Base-by-base conservation (phyloP, 2,329 filamentous ascomycete species). In the Chrysosphaeria jannelii region DNA sequence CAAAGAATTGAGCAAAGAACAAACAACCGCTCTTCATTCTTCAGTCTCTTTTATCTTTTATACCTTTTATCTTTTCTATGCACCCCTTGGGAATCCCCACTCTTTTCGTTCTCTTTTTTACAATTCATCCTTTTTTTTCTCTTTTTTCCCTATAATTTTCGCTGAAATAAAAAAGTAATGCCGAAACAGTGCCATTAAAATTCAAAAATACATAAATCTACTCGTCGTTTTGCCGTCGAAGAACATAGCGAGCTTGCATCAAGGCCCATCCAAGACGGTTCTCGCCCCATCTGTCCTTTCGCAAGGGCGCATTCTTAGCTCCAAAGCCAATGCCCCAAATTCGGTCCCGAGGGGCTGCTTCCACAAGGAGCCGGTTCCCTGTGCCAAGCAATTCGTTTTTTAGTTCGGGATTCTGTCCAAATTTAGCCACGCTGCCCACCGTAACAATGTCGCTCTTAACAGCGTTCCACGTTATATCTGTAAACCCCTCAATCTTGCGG, bases 241-340 rank as follows among this genome's bases (percentile, higher is more conserved):
- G n/a, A n/a, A n/a, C n/a, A n/a, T n/a, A n/a, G n/a, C 65, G 51
- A 13, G 61, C 59, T 25, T 45, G 47, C 57, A 36, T 59, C 36
- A 71, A 38, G 13, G 53, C 60, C 41, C 56, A 56, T 0, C 65
- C 66, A 22, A 72, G 37, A 27, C 69, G 35, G 40, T 72, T 72
- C 41, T 53, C 27, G 0, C 66, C 66, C 67, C 65, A 72, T 3
- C 38, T 31, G 10, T 41, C 36, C 22, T 51, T 47, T 23, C 49
- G 47, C 2, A 13, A 30, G 26, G 42, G 46, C 3, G 62, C 63
- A 33, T 51, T 42, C 10, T 40, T 43, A 6, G 49, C 53, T 3
- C 34, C 42, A 33, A 58, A 68, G 5, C 67, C 66, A 21, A 72
- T 44, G 2, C 65, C 66, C 67, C 65, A 72, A 25, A 70, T 53